Evolutionary conservation across 2,329 filamentous ascomycete genomes (phyloP).

Genomic region (Paecilomyces formosus): DNA sequence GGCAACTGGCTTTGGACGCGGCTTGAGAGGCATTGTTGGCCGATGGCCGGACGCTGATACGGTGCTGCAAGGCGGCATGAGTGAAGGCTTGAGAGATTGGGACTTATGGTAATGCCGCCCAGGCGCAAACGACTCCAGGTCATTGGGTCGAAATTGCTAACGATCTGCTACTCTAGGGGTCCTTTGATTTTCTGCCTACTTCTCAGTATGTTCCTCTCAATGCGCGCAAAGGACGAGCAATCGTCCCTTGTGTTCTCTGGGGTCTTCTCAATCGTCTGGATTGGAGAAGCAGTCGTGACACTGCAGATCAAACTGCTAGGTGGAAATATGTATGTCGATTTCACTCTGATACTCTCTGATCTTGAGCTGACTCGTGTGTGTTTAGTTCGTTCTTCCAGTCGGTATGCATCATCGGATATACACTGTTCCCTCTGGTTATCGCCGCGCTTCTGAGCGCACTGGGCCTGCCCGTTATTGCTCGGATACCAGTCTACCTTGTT

Average conservation of each 20-base stretch:
- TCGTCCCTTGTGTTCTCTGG: conserved; percentile 87
- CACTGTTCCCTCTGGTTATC: conserved; percentile 91
- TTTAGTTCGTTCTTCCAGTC: conserved; percentile 92
- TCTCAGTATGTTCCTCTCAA: conserved; percentile 78
- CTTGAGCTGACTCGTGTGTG: neutral
- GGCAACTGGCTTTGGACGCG: conserved; percentile 38
- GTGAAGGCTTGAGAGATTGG: conserved; percentile 87
- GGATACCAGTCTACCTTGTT: conserved; percentile 85
- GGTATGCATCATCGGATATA: conserved; percentile 97
- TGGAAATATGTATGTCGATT: conserved; percentile 75
- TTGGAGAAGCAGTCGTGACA: conserved; percentile 95
- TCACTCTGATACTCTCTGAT: conserved; percentile 15
- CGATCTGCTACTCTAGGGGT: conserved; percentile 51
- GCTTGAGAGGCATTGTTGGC: conserved; percentile 49
- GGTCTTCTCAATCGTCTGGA: conserved; percentile 94
- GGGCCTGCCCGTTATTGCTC: conserved; percentile 66
- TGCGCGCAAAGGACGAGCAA: conserved; percentile 71
- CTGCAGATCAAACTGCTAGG: conserved; percentile 93
- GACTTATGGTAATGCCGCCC: conserved; percentile 65
- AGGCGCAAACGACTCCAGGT: neutral
- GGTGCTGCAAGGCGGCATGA: conserved; percentile 66
- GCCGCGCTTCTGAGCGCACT: conserved; percentile 83
- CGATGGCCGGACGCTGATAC: conserved; percentile 62
- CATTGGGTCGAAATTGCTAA: conserved; percentile 9
- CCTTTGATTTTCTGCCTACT: conserved; percentile 90